Percentiles rank a stretch among this genome's conserved stretches.
Conservation (phyloP, 495 filamentous ascomycete species). For the Platismatia glauca region DNA sequence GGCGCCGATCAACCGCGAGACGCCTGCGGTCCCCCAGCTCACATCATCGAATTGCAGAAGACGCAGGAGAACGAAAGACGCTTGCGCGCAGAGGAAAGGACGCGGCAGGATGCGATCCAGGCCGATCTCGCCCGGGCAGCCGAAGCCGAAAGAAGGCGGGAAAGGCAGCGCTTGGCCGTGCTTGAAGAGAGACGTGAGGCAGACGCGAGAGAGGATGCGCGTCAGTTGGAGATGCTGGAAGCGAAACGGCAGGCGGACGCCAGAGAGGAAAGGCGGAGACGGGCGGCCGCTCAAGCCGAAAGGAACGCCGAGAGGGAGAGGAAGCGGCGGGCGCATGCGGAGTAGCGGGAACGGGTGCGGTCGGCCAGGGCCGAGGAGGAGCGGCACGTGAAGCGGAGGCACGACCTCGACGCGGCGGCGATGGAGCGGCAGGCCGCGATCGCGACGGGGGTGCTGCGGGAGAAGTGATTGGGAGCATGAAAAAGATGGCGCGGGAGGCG, state of each 20-base stretch:
- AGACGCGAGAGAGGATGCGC: not conserved
- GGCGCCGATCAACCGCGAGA: slow-evolving; percentile 16
- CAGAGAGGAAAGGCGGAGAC: not conserved
- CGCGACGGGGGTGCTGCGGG: not conserved
- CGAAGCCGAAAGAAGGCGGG: slow-evolving; percentile 12
- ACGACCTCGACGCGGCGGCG: slow-evolving; percentile 1
- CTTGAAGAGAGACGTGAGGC: slow-evolving; percentile 1
- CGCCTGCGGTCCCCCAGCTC: slow-evolving; percentile 7
- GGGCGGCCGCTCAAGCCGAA: slow-evolving; percentile 8
- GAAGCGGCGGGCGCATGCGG: not conserved
- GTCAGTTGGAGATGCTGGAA: not conserved
- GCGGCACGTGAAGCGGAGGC: slow-evolving; percentile 1
- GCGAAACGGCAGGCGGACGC: not conserved
- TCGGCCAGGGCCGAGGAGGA: not conserved
- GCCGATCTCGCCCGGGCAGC: slow-evolving; percentile 8
- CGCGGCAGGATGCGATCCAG: slow-evolving; percentile 5
- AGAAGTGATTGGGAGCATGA: slow-evolving; percentile 10
- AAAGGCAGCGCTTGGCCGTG: slow-evolving; percentile 1
- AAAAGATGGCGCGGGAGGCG: slow-evolving; percentile 1
- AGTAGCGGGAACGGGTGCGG: not conserved
- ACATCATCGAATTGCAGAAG: slow-evolving; percentile 6
- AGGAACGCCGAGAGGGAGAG: not conserved
- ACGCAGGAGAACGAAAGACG: slow-evolving; percentile 6
- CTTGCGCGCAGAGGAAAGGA: slow-evolving; percentile 9
- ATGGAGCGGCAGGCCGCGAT: slow-evolving; percentile 2